phyloP scores from a whole-genome alignment of 1,284 basidiomycete species.

The Ceratobasidium sp. region DNA sequence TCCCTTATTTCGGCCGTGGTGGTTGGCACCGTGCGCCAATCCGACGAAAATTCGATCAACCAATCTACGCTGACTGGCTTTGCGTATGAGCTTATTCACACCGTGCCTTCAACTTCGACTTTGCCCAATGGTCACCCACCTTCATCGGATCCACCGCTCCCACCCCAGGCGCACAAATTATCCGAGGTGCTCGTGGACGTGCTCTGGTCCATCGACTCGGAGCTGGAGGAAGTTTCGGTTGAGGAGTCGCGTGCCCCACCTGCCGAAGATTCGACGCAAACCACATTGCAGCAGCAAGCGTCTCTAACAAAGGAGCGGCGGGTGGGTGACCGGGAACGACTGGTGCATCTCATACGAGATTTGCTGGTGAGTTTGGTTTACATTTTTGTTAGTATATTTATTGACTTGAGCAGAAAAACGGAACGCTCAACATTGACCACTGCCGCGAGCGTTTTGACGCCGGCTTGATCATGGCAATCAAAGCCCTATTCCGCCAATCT shows the following conservation, averaged over 20 bases:
- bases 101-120: slow-evolving; percentile 3
- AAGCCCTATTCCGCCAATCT: slow-evolving; percentile 74
- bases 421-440: slow-evolving; percentile 68
- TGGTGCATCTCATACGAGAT: slow-evolving; percentile 71
- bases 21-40: slow-evolving; percentile 20
- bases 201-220: slow-evolving; percentile 81
- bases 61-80: slow-evolving; percentile 3
- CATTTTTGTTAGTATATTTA: slow-evolving; percentile 42
- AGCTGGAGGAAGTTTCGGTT: slow-evolving; percentile 73
- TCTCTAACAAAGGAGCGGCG: slow-evolving; percentile 65
- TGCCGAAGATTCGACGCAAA: slow-evolving; percentile 52
- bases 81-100: slow-evolving; percentile 15
- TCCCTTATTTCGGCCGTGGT: slow-evolving; percentile 29
- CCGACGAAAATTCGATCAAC: slow-evolving; percentile 8
- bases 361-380: slow-evolving; percentile 69
- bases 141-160: not conserved
- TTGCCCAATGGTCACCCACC: slow-evolving; percentile 6
- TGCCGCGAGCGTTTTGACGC: slow-evolving; percentile 82
- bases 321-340: slow-evolving; percentile 71
- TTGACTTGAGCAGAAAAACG: slow-evolving; percentile 60
- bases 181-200: slow-evolving; percentile 77
- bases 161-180: slow-evolving; percentile 29
- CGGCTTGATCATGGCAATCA: slow-evolving; percentile 67
- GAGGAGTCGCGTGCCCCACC: slow-evolving; percentile 50
- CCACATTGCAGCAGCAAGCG: slow-evolving; percentile 55